phyloP scores from a whole-genome alignment of 805 yeast species.

The Starmerella vaccinii region DNA sequence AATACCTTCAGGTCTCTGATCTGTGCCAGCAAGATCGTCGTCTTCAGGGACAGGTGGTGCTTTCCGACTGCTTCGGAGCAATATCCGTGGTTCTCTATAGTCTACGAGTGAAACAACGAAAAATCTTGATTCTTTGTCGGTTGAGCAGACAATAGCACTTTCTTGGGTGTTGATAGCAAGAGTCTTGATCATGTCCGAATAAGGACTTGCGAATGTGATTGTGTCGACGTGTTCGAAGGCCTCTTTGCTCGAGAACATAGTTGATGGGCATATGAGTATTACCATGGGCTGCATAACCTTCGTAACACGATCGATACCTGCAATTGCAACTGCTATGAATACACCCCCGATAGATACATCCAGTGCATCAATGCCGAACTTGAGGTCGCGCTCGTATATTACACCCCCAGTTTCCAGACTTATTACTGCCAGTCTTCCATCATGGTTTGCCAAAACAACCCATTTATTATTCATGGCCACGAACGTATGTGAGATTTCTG shows the following conservation, averaged over 20 bases:
- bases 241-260: constrained; percentile 3
- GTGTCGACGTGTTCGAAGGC: constrained; percentile 40
- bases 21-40: constrained; percentile 47
- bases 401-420: constrained; percentile 53
- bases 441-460: constrained; percentile 59
- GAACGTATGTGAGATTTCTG: constrained; percentile 11
- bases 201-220: constrained; percentile 69
- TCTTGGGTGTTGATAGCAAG: constrained; percentile 66
- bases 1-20: constrained; percentile 70
- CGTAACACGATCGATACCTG: not conserved
- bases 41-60: constrained; percentile 53
- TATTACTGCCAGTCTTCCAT: constrained; percentile 58
- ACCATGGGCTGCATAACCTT: constrained; percentile 50
- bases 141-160: constrained; percentile 60
- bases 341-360: constrained; percentile 57
- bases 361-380: constrained; percentile 69
- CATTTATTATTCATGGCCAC: constrained; percentile 43
- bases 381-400: constrained; percentile 56
- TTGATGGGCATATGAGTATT: constrained; percentile 40
- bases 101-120: constrained; percentile 60
- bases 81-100: constrained; percentile 52
- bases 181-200: constrained; percentile 71
- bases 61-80: constrained; percentile 57
- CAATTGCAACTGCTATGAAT: constrained; percentile 63
- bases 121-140: constrained; percentile 68